Evolutionary conservation across 2,329 filamentous ascomycete genomes (phyloP).

Genomic region (Xylaria sp.): DNA sequence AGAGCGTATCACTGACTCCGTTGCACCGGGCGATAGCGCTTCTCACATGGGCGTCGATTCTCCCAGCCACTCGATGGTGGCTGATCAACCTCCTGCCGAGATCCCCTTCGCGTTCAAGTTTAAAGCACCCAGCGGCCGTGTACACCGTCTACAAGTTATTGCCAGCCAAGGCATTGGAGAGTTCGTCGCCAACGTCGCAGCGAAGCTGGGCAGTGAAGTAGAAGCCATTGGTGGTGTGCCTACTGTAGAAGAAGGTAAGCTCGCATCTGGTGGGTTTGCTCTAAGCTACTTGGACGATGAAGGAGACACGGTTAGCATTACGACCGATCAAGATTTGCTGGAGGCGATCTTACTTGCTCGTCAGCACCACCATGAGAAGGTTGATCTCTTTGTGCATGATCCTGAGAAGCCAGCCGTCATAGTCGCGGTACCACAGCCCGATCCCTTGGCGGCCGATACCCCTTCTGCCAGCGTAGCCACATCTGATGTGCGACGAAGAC

Average conservation of each 20-base stretch:
- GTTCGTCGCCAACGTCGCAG: constrained; percentile 76
- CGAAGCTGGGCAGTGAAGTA: constrained; percentile 84
- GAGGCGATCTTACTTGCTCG: constrained; percentile 88
- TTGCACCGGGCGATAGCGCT: constrained; percentile 91
- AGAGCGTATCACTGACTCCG: constrained; percentile 75
- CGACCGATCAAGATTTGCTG: constrained; percentile 88
- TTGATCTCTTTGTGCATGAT: constrained; percentile 96
- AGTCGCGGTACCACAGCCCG: constrained; percentile 57
- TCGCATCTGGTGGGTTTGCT: constrained; percentile 81
- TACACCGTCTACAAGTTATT: constrained; percentile 87
- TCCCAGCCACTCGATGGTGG: constrained; percentile 68
- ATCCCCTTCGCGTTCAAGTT: constrained; percentile 97
- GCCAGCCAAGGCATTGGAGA: constrained; percentile 80
- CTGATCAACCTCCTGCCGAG: constrained; percentile 68
- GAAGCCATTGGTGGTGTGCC: constrained; percentile 84
- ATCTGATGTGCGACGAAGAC: constrained; percentile 56
- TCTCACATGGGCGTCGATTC: constrained; percentile 88
- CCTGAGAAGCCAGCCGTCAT: constrained; percentile 85
- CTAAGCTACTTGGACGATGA: constrained; percentile 97
- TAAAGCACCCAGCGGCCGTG: constrained; percentile 93
- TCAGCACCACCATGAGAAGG: constrained; percentile 81
- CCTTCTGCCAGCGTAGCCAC: constrained; percentile 55
- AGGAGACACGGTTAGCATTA: constrained; percentile 95
- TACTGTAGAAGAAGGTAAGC: constrained; percentile 76
- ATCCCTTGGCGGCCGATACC: constrained; percentile 47